Base-by-base conservation (phyloP, 140 eudicot genomes). In the Bidens hawaiensis region DNA sequence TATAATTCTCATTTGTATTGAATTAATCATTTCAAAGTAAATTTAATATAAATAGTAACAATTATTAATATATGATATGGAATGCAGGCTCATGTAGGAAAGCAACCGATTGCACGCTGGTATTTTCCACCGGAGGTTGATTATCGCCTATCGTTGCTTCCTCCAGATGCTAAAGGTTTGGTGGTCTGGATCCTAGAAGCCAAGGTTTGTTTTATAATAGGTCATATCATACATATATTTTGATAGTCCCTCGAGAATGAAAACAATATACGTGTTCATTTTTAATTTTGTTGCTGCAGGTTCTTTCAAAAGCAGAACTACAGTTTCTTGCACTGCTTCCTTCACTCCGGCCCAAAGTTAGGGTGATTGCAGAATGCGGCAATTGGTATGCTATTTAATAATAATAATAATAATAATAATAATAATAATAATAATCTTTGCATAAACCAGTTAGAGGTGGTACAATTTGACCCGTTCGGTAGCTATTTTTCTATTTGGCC, bases 121-220 rank as follows among this genome's bases (percentile, higher is more conserved):
- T 87, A 84, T 73, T 87, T 82, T 62, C 98, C 98, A 41, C 98
- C 98, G 23, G 98, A 91, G 78, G 93, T 91, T 69, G 98, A 91
- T 84, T 91, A 91, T 67, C 85, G 98, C 75, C 85, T 91, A 14
- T 83, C 94, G 23, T 72, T 85, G 46, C 94, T 91, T 47, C 96
- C 96, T 49, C 82, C 97, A 34, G 79, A 87, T 70, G 95, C 96
- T 69, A 82, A 75, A 75, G 95, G 97, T 12, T 87, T 90, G 4
- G 82, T 84, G 42, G 94, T 90, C 30, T 86, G 85, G 90, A 60
- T 90, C 27, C 59, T 81, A 61, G 97, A 90, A 79, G 97, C 97
- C 47, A 90, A 90, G 97, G 97, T 85, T 48, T 40, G n/a, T n/a
- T n/a, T n/a, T n/a, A n/a, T n/a, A n/a, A n/a, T n/a, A n/a, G n/a